Evolutionary conservation across 2,329 filamentous ascomycete genomes (phyloP).

Genomic region (Dactylellina haptotyla): DNA sequence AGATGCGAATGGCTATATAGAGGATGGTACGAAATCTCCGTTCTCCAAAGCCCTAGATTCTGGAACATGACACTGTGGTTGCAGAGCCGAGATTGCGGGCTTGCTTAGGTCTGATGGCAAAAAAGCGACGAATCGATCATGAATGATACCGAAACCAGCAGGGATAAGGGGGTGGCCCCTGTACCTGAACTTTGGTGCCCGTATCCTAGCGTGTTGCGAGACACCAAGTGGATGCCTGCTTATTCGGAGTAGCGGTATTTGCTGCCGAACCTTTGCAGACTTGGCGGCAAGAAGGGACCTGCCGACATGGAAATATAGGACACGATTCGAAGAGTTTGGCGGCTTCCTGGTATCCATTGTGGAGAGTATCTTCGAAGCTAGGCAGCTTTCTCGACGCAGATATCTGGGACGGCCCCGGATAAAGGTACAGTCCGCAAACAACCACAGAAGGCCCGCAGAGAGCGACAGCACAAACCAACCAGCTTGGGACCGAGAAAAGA

Average conservation of each 20-base stretch:
- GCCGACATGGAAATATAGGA: slow-evolving; percentile 9
- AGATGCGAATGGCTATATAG: slow-evolving; percentile 31
- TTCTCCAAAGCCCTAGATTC: not conserved
- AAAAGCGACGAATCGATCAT: slow-evolving; percentile 20
- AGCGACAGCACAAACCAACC: not conserved
- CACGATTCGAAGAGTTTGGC: slow-evolving; percentile 8
- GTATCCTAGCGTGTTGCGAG: slow-evolving; percentile 41
- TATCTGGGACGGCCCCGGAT: slow-evolving; percentile 4
- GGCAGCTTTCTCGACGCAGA: slow-evolving; percentile 14
- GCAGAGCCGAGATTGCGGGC: slow-evolving; percentile 30
- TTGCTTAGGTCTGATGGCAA: slow-evolving; percentile 32
- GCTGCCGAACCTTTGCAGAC: slow-evolving; percentile 40
- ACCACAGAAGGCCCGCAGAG: not conserved
- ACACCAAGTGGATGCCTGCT: slow-evolving; percentile 7
- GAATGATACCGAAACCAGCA: slow-evolving; percentile 28
- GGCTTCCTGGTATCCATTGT: slow-evolving; percentile 22
- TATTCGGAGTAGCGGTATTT: slow-evolving; percentile 49
- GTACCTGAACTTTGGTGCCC: slow-evolving; percentile 16
- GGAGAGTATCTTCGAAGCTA: slow-evolving; percentile 3
- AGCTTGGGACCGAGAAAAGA: not conserved
- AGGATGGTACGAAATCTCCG: slow-evolving; percentile 19
- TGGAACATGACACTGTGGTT: slow-evolving; percentile 51
- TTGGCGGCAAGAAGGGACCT: slow-evolving; percentile 31
- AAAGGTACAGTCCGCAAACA: not conserved
- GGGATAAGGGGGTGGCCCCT: slow-evolving; percentile 26